Evolutionary conservation across 2,329 filamentous ascomycete genomes (phyloP).

Genomic region (Scytalidium lignicola): DNA sequence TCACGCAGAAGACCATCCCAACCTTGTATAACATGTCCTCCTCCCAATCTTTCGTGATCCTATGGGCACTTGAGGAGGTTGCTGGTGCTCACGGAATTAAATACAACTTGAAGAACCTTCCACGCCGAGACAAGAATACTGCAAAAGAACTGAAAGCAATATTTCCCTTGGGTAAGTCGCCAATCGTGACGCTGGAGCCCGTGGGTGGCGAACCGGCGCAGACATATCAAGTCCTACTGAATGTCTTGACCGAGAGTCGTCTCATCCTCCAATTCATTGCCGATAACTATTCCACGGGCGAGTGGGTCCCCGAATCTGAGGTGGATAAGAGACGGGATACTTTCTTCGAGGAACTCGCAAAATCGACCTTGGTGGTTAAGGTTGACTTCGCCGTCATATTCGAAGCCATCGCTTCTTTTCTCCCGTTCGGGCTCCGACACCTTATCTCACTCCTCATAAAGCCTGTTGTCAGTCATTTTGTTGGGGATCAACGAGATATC

Average conservation of each 20-base stretch:
- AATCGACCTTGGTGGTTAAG: slow-evolving; percentile 12
- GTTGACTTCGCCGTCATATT: slow-evolving; percentile 15
- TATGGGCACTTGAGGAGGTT: slow-evolving; percentile 25
- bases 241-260: slow-evolving; percentile 21
- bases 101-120: slow-evolving; percentile 20
- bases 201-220: slow-evolving; percentile 3
- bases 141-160: slow-evolving; percentile 13
- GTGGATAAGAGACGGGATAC: slow-evolving; percentile 16
- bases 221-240: slow-evolving; percentile 6
- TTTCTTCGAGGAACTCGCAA: slow-evolving; percentile 24
- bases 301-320: slow-evolving; percentile 14
- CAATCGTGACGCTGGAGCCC: slow-evolving; percentile 16
- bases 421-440: slow-evolving; percentile 18
- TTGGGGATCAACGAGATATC: slow-evolving; percentile 11
- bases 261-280: slow-evolving; percentile 24
- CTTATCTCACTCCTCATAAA: slow-evolving; percentile 13
- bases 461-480: slow-evolving; percentile 17
- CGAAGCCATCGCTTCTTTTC: slow-evolving; percentile 14
- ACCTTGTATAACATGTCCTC: slow-evolving; percentile 22
- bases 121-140: slow-evolving; percentile 10
- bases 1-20: slow-evolving; percentile 11
- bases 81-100: slow-evolving; percentile 10
- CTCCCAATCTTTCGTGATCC: slow-evolving; percentile 16
- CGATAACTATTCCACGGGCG: slow-evolving; percentile 16
- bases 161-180: slow-evolving; percentile 23